Evolutionary conservation across 2,329 filamentous ascomycete genomes (phyloP), one percentile per base, ranked within the genome.

Genomic region (Aspergillus bombycis): DNA sequence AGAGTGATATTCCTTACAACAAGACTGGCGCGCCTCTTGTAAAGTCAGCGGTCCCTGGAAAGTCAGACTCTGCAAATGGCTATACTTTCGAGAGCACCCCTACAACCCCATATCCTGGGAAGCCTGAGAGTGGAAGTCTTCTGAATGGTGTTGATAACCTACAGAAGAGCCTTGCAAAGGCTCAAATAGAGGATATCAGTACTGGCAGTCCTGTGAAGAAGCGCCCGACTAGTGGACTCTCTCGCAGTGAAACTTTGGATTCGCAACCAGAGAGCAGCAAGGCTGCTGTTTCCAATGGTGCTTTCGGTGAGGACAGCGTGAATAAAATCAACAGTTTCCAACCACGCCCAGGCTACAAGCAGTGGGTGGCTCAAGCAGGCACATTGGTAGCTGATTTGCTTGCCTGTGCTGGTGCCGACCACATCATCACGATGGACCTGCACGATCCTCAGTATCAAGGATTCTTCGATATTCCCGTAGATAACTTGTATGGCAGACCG

Each of bases 391-490:
- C 95, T 57, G 94, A 98, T 77, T 87, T 99, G 52, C 84, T 99
- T 68, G 97, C 93, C 46, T 97, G 94, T 80, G 94, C 95, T 67
- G 95, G 95, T 68, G 93, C 95, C 53, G 94, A 99, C 78, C 95
- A 98, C 79, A 90, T 95, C 76, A 97, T 98, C 77, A 97, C 94
- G 36, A 96, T 99, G 91, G 95, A 99, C 75, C 86, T 99, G 58
- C 93, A 95, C 77, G 94, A 97, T 78, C 91, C 93, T 48, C 93
- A 99, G 79, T 98, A 98, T 75, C 95, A 99, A 80, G 95, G 95
- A 60, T 99, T 97, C 84, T 98, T 99, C 75, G 94, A 99, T 75
- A 97, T 98, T 63, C 95, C 95, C 2, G 95, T 99, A 62, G 95
- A 99, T 81, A 99, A 99, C 77, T 85, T 99, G 21, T 98, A 98